Conservation (phyloP, 495 filamentous ascomycete genomes). For the Neurospora hispaniola region DNA sequence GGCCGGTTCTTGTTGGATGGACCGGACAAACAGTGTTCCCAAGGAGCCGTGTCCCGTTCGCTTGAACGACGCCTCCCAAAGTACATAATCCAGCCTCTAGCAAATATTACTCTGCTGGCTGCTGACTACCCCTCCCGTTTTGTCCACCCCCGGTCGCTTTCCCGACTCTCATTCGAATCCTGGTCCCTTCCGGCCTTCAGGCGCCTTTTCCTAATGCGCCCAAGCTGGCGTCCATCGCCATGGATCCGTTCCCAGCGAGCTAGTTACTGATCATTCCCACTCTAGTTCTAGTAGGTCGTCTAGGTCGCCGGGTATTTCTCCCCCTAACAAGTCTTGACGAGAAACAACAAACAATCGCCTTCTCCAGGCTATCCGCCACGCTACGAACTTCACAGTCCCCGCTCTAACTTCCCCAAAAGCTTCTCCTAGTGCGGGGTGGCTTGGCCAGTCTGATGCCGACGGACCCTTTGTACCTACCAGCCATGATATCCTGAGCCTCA, state of each 20-base stretch:
- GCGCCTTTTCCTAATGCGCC: conserved; percentile 20
- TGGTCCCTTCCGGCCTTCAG: conserved; percentile 12
- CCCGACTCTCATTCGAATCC: conserved; percentile 1
- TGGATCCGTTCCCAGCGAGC: conserved; percentile 4
- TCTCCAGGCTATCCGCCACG: not conserved
- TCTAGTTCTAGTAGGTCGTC: not conserved
- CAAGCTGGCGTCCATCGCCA: conserved; percentile 6
- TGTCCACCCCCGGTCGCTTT: conserved; percentile 1
- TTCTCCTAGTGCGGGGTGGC: not conserved
- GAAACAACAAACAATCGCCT: not conserved
- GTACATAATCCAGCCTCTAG: not conserved
- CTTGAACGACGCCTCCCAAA: conserved; percentile 19
- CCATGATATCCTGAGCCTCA: conserved; percentile 26
- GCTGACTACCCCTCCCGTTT: conserved; percentile 8
- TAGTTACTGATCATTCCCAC: conserved; percentile 9
- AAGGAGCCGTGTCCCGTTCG: conserved; percentile 1
- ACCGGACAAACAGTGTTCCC: not conserved
- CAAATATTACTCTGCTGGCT: conserved; percentile 3
- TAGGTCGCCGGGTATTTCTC: not conserved
- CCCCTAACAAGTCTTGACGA: not conserved
- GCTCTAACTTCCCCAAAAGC: not conserved
- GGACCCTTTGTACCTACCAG: conserved; percentile 7
- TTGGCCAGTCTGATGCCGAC: not conserved
- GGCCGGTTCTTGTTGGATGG: not conserved
- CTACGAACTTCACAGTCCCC: not conserved